These are phyloP conservation scores for Rhinocladiella similis DNA, from an alignment of 2,329 filamentous ascomycete species.

Conservation along the genomic window DNA sequence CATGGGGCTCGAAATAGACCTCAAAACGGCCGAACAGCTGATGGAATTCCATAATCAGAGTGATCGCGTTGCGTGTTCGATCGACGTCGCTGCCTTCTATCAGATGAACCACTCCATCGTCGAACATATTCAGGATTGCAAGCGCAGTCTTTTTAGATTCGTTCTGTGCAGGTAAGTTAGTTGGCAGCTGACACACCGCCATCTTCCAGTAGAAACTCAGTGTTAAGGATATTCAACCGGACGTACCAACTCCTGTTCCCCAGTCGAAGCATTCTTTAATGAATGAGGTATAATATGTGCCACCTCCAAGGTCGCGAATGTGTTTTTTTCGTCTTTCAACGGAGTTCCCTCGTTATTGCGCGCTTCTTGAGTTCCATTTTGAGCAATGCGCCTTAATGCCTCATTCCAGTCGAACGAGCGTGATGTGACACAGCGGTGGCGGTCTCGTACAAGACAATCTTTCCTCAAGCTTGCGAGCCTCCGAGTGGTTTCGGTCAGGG, in stretches of 20 bases:
- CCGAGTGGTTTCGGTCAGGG: constrained; percentile 15
- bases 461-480: constrained; percentile 22
- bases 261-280: constrained; percentile 20
- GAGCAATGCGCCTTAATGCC: constrained; percentile 8
- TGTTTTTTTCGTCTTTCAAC: constrained; percentile 2
- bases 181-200: no score
- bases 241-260: constrained; percentile 21
- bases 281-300: constrained; percentile 29
- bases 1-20: constrained; percentile 5
- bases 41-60: constrained; percentile 31
- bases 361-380: constrained; percentile 6
- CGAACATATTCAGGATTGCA: constrained; percentile 46
- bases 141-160: constrained; percentile 37
- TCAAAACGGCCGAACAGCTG: no score
- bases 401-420: constrained; percentile 18
- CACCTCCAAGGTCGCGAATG: constrained; percentile 14
- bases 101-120: constrained; percentile 36
- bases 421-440: constrained; percentile 24
- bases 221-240: no score
- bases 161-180: constrained; percentile 12
- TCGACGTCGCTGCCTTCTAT: constrained; percentile 45
- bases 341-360: constrained; percentile 19
- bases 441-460: constrained; percentile 27
- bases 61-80: constrained; percentile 42
- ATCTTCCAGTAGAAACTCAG: no score